A percentile compares a stretch with the other conserved stretches of the same genome.
Evolutionary conservation across 306 rosid species (phyloP).

Genomic region (Begonia loranthoides): DNA sequence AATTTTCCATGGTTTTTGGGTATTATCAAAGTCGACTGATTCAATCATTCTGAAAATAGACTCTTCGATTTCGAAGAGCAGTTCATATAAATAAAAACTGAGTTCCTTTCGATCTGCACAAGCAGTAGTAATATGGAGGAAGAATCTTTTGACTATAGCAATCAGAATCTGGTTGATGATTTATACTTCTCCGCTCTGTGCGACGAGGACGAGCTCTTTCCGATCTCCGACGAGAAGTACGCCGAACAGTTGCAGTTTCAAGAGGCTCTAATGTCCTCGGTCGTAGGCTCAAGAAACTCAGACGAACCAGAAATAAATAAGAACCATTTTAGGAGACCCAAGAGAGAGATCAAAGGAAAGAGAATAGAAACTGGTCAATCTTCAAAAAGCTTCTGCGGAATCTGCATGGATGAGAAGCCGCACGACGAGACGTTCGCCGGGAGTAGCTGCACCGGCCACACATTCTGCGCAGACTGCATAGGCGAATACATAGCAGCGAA

Average conservation of each 20-base stretch:
- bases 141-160: too few relatives aligned
- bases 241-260: slow-evolving; percentile 44
- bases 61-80: too few relatives aligned
- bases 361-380: slow-evolving; percentile 14
- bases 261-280: slow-evolving; percentile 42
- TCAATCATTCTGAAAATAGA: too few relatives aligned
- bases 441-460: slow-evolving; percentile 28
- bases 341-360: neutral
- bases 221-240: slow-evolving; percentile 47
- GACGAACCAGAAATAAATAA: neutral
- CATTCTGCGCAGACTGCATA: slow-evolving; percentile 34
- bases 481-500: slow-evolving; percentile 27
- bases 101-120: too few relatives aligned
- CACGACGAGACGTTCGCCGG: slow-evolving; percentile 24
- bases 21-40: too few relatives aligned
- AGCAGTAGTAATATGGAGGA: too few relatives aligned
- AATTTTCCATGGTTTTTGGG: too few relatives aligned
- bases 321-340: neutral
- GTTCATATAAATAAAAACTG: too few relatives aligned
- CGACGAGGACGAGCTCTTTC: slow-evolving; percentile 30
- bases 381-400: slow-evolving; percentile 21
- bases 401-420: slow-evolving; percentile 40
- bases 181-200: slow-evolving; percentile 41
- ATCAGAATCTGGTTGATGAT: slow-evolving; percentile 28
- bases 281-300: neutral